Conservation (phyloP, 164 flowering plant species). For the Nelumbo lutea region DNA sequence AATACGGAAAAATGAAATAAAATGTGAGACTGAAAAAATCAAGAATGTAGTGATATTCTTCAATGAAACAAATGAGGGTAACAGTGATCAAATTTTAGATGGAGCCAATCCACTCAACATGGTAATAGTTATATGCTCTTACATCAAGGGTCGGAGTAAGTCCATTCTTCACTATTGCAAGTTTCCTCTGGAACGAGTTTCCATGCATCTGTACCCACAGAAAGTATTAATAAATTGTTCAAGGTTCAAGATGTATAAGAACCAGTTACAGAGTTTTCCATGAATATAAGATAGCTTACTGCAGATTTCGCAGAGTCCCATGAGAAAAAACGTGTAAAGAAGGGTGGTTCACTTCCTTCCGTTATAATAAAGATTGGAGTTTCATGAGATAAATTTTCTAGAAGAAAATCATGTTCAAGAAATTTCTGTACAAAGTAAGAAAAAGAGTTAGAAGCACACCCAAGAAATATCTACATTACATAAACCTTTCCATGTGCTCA, state of each 20-base stretch:
- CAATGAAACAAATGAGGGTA: background rate
- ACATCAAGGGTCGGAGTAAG: slow-evolving; percentile 61
- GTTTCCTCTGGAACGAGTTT: slow-evolving; percentile 89
- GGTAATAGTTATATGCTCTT: slow-evolving; percentile 21
- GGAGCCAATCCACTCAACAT: background rate
- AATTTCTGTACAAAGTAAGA: slow-evolving; percentile 56
- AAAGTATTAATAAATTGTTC: slow-evolving; percentile 3
- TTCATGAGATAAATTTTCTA: slow-evolving; percentile 70
- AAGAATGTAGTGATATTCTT: background rate
- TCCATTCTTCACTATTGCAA: slow-evolving; percentile 71
- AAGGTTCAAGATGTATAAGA: background rate
- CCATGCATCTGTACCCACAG: slow-evolving; percentile 81
- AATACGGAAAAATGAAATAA: background rate
- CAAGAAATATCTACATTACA: background rate
- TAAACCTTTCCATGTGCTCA: background rate
- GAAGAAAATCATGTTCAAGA: slow-evolving; percentile 75
- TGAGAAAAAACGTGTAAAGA: slow-evolving; percentile 87
- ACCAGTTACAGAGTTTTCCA: background rate
- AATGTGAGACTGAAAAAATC: background rate
- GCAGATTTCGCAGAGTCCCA: slow-evolving; percentile 92
- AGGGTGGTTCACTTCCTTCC: slow-evolving; percentile 90
- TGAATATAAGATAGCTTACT: slow-evolving; percentile 44
- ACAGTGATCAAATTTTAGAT: background rate
- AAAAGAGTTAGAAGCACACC: background rate
- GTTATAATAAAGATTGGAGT: slow-evolving; percentile 68